A percentile compares a stretch with the other conserved stretches of the same genome.
phyloP scores from a whole-genome alignment of 106 monocot genomes.

The Hemerocallis citrina region DNA sequence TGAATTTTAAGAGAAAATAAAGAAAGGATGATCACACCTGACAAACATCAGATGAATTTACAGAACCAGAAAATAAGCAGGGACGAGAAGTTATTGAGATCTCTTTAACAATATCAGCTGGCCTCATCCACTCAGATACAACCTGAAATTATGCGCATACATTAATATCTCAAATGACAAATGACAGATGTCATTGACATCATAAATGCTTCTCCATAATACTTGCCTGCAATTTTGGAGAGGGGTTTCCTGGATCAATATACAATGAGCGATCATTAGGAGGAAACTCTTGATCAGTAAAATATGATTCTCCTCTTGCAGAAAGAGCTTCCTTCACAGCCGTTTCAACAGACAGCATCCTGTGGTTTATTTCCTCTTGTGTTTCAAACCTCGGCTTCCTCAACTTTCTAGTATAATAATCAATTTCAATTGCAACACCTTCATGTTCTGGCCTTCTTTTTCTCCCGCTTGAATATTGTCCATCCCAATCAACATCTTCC shows the following conservation, averaged over 20 bases:
- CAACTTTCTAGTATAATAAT: conserved; percentile 60
- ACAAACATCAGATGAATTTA: conserved; percentile 99
- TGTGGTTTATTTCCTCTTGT: conserved; percentile 80
- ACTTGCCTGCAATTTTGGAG: conserved; percentile 71
- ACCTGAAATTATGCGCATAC: conserved; percentile 32
- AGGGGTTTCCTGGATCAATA: conserved; percentile 83
- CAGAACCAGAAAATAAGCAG: conserved; percentile 81
- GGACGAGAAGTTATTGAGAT: conserved; percentile 48
- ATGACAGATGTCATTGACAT: background rate
- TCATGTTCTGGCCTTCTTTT: conserved; percentile 74
- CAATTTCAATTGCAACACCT: conserved; percentile 74
- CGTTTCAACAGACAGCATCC: conserved; percentile 87
- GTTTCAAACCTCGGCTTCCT: conserved; percentile 77
- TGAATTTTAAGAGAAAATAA: background rate
- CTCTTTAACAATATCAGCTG: conserved; percentile 69
- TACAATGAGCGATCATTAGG: conserved; percentile 84
- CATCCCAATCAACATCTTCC: conserved; percentile 99
- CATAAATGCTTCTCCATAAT: background rate
- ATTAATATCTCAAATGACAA: conserved; percentile 1
- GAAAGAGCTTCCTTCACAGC: conserved; percentile 86
- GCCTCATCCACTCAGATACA: conserved; percentile 97
- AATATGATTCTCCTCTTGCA: conserved; percentile 62
- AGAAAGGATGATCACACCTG: conserved; percentile 40
- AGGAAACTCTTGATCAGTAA: conserved; percentile 97
- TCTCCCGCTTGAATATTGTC: conserved; percentile 98